Conservation (phyloP, 2,329 filamentous ascomycete genomes). For the Clonostachys sp. region DNA sequence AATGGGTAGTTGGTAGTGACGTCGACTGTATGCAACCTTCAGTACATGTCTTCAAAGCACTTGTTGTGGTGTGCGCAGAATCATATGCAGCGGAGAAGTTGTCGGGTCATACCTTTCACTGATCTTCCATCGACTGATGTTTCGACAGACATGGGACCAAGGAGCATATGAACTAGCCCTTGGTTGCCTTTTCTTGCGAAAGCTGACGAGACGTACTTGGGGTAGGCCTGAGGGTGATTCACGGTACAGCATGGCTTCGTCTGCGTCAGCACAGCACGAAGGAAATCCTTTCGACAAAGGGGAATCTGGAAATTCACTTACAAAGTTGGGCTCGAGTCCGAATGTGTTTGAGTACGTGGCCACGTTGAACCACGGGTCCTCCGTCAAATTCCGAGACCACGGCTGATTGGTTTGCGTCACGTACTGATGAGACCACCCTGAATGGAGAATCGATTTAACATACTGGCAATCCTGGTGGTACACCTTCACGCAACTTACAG, state of each 20-base stretch:
- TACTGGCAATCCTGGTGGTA: neutral
- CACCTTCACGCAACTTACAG: constrained; percentile 9
- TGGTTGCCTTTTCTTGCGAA: constrained; percentile 23
- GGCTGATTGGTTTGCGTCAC: constrained; percentile 46
- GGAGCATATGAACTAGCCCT: constrained; percentile 38
- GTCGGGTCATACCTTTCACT: constrained; percentile 20
- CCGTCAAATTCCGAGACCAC: constrained; percentile 27
- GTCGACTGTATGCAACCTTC: neutral
- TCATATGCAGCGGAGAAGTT: neutral
- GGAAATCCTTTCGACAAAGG: too few relatives aligned
- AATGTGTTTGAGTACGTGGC: neutral
- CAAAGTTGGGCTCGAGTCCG: constrained; percentile 39
- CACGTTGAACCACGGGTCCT: constrained; percentile 37
- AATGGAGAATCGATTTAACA: neutral
- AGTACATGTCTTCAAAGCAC: neutral
- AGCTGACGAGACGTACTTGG: constrained; percentile 38
- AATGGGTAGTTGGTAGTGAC: constrained; percentile 38
- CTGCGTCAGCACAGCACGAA: neutral
- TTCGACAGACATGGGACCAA: constrained; percentile 33
- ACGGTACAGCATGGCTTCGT: constrained; percentile 44
- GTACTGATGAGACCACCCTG: constrained; percentile 46
- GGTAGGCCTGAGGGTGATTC: constrained; percentile 48
- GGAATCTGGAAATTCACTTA: neutral
- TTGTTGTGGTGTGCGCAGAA: too few relatives aligned
- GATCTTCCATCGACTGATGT: constrained; percentile 13